Evolutionary conservation across 140 eudicot species (phyloP), one percentile per base, ranked within the genome.

Genomic region (Bidens hawaiensis): DNA sequence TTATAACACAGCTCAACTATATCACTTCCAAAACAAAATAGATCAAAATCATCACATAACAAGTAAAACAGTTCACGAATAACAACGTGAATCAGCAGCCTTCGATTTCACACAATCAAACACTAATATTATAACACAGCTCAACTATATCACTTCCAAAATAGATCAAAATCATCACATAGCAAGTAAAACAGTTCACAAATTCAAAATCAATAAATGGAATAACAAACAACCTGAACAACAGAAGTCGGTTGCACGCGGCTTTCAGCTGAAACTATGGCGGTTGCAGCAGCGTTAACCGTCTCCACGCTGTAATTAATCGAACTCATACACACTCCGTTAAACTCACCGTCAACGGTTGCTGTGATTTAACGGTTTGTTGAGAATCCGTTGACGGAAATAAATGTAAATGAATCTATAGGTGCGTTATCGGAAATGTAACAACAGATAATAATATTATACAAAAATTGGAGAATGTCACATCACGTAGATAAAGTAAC

Each of bases 201-300:
- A n/a, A n/a, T n/a, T n/a, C n/a, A n/a, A n/a, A n/a, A n/a, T n/a
- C n/a, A n/a, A n/a, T n/a, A n/a, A n/a, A n/a, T n/a, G n/a, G n/a
- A n/a, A n/a, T n/a, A n/a, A n/a, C n/a, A 31, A 24, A 66, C 11
- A 62, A 93, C 99, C 96, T 93, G 90, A n/a, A n/a, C n/a, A 70
- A 75, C 76, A 11, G 86, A 69, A 19, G 87, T 66, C 2, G 96
- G 99, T 59, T 88, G 99, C 28, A 83, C 90, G 14, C 99, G 86
- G 25, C 47, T 79, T 59, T 88, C 97, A 13, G 99, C 99, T 25
- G 89, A 68, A 56, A 88, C 83, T 38, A 93, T 88, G 36, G 95
- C 95, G 21, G 95, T 82, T 3, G 99, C 99, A 3, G 99, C 99
- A 57, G 99, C 97, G 69, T 93, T 93, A 0, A 93, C 97, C 51